Evolutionary conservation across 1,284 basidiomycete species (phyloP), one percentile per base, ranked within the genome.

Genomic region (Marasmius fiardii): DNA sequence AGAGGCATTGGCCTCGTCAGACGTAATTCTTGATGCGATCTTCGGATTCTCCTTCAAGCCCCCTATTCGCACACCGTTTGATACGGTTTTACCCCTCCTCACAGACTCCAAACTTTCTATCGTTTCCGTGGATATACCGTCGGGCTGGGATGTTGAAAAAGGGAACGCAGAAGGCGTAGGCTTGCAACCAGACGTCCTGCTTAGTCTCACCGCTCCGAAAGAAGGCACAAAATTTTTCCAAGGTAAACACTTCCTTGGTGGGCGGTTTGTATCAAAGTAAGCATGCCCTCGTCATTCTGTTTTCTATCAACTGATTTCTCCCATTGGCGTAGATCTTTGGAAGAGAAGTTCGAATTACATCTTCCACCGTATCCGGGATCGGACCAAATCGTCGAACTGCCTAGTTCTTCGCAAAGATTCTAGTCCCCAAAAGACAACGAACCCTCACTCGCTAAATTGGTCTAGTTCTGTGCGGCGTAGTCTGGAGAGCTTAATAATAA

Each of bases 1-100:
- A 35, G 66, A 72, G 26, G 83, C 82, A 0, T 74, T 96, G 5
- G 65, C 71, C 4, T 74, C 80, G 20, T 82, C 86, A 1, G 93
- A 98, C 70, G 86, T 98, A 31, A 81, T 99, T 16, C 78, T 99
- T 47, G 97, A 99, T 67, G 92, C 95, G 8, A 91, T 99, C 60
- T 99, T 99, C 64, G 96, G 97, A 3, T 99, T 99, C 75, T 97
- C 94, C 1, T 99, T 98, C 82, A 80, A 90, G 63, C 90, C 82
- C 0, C 94, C 94, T 23, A 80, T 94, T 4, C 87, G 97, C 11
- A 74, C 89, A 2, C 97, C 97, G 0, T 99, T 98, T 71, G 86
- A 93, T 64, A 66, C 71, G 0, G 86, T 88, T 14, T 79, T 99
- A 2, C 77, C 82, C 1, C 74, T 89, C 2, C 76, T 99, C 51